These are phyloP conservation scores for Fusarium globosum DNA, from an alignment of 2,329 filamentous ascomycete genomes.

Conservation along the genomic window DNA sequence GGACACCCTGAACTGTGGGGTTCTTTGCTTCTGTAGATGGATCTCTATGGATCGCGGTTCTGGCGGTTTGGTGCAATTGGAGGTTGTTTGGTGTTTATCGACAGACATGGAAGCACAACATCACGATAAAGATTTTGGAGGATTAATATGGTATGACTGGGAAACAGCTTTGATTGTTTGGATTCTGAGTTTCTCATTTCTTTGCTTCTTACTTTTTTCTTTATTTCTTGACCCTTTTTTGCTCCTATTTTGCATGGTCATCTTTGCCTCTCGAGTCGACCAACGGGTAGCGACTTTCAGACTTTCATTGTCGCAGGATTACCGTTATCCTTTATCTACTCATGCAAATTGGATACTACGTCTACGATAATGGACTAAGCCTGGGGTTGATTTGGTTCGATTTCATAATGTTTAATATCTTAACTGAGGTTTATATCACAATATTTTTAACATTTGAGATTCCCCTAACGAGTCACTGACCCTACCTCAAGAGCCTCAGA, in stretches of 20 bases:
- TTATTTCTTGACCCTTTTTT: accelerated
- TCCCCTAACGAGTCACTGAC: too few relatives aligned
- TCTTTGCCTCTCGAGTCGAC: neutral
- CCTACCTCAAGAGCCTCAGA: too few relatives aligned
- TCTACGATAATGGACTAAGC: too few relatives aligned
- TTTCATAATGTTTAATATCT: neutral
- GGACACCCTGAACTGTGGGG: neutral
- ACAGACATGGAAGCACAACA: too few relatives aligned
- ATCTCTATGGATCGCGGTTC: accelerated
- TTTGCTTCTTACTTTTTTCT: neutral
- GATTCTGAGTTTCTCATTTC: accelerated
- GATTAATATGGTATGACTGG: too few relatives aligned
- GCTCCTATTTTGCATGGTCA: too few relatives aligned
- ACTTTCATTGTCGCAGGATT: too few relatives aligned
- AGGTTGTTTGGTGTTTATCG: neutral
- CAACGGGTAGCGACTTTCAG: too few relatives aligned
- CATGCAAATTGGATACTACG: neutral
- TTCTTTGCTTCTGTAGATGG: neutral
- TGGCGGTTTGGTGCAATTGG: neutral
- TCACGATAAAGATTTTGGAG: neutral
- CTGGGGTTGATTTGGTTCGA: neutral
- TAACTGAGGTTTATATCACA: too few relatives aligned
- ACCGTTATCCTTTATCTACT: too few relatives aligned
- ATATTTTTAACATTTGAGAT: too few relatives aligned
- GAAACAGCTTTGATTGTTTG: neutral